Evolutionary conservation across 192 early-diverging fungal genomes (phyloP), one percentile per base, ranked within the genome.

Genomic region (Backusella macrospora): DNA sequence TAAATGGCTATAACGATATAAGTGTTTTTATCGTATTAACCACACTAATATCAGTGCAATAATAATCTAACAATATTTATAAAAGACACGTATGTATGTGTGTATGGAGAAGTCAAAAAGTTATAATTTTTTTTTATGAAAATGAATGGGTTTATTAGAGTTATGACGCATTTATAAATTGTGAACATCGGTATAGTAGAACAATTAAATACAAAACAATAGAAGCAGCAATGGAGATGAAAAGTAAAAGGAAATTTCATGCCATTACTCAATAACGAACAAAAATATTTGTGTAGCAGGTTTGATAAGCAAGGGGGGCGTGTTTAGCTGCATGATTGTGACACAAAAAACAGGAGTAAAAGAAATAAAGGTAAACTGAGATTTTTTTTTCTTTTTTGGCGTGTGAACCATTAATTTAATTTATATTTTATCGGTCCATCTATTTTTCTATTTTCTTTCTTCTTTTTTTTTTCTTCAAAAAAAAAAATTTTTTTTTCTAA

Each of bases 261-360:
- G 10, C 18, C 21, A 18, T 52, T 52, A 52, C 49, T n/a, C 49
- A 52, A 52, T 52, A 52, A 52, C 21, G 49, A 59, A 59, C 21
- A 23, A 59, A 59, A 59, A 46, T 4, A 59, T 6, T 10, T 21
- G 21, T 59, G 52, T 23, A 59, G 13, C 3, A 23, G 21, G 21
- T 59, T n/a, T 55, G 10, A 55, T 23, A 13, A 55, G 23, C 23
- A 18, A 21, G 52, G 23, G 49, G 52, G 21, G 52, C 5, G 18
- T 23, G 21, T 23, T 52, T 55, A 26, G 21, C 8, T 55, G 52
- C 52, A 55, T 23, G 18, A 9, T 6, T 55, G 52, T 55, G 23
- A 21, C 52, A 55, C 52, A 55, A 12, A 55, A 55, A 55, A 55
- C 18, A 55, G 52, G 52, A 55, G 52, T 55, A 55, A 55, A 55